A percentile compares a stretch with the other conserved stretches of the same genome.
These are phyloP conservation scores for Pneumocystis murina DNA, from an alignment of 1,139 yeast species.

Conservation along the genomic window DNA sequence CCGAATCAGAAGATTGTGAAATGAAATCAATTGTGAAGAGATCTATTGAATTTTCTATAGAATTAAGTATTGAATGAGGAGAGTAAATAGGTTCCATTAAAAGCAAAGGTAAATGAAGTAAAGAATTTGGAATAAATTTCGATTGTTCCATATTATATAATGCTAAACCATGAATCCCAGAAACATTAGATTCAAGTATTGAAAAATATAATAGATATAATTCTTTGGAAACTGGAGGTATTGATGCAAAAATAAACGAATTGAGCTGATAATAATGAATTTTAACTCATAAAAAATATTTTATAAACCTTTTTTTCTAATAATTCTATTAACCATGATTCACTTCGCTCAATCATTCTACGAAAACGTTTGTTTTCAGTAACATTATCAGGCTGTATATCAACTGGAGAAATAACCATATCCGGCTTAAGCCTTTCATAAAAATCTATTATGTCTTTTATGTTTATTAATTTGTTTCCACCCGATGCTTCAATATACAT, in stretches of 20 bases:
- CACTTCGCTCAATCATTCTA: not conserved
- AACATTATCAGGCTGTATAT: not conserved
- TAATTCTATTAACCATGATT: not conserved
- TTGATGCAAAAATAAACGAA: not conserved
- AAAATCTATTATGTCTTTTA: not conserved
- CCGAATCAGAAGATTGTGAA: not conserved
- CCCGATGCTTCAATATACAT: not conserved
- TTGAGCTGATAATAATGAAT: not conserved
- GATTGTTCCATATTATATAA: not conserved
- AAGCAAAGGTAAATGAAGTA: not conserved
- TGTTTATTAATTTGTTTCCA: not conserved
- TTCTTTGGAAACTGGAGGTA: not conserved
- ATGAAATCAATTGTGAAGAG: not conserved
- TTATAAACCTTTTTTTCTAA: not conserved
- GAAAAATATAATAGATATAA: not conserved
- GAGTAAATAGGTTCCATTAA: not conserved
- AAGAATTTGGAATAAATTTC: not conserved
- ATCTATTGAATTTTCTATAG: not conserved
- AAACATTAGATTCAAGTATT: not conserved
- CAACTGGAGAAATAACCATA: not conserved
- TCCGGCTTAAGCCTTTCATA: not conserved
- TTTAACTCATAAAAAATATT: not conserved
- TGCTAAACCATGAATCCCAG: not conserved
- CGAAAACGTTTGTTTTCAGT: not conserved
- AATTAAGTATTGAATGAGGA: not conserved